A percentile compares a stretch with the other conserved stretches of the same genome.
These are phyloP conservation scores for Cenchrus purpureus DNA, from an alignment of 176 grass and related monocot genomes.

Conservation along the genomic window DNA sequence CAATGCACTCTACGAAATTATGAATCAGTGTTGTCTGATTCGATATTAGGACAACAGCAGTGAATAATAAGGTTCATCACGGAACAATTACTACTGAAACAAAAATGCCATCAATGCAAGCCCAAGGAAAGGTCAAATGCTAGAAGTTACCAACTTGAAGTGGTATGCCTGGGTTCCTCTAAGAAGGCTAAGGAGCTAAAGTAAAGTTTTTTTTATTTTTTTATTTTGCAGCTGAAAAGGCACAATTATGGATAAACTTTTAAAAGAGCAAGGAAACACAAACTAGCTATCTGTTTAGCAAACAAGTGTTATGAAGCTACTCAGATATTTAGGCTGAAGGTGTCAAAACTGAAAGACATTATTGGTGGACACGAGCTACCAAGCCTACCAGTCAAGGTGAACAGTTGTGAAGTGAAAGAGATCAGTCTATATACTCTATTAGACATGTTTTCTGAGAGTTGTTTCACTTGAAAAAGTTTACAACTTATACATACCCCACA, in stretches of 20 bases:
- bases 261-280: background rate
- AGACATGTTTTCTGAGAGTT: background rate
- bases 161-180: background rate
- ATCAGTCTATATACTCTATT: slow-evolving; percentile 12
- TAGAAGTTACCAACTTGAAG: slow-evolving; percentile 11
- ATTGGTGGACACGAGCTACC: background rate
- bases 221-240: background rate
- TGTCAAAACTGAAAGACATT: background rate
- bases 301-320: background rate
- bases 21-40: background rate
- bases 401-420: slow-evolving; percentile 1
- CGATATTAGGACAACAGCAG: background rate
- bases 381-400: slow-evolving; percentile 9
- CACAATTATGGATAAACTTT: background rate
- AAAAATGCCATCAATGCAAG: slow-evolving; percentile 22
- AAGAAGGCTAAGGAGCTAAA: background rate
- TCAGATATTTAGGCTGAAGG: background rate
- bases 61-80: slow-evolving; percentile 6
- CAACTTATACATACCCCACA: slow-evolving; percentile 77
- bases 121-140: background rate
- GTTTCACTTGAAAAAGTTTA: background rate
- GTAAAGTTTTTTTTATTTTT: background rate
- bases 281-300: background rate
- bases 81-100: slow-evolving; percentile 15
- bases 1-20: background rate